Base-by-base conservation (phyloP, 2,329 filamentous ascomycete genomes). In the Aspergillaceae sp. region DNA sequence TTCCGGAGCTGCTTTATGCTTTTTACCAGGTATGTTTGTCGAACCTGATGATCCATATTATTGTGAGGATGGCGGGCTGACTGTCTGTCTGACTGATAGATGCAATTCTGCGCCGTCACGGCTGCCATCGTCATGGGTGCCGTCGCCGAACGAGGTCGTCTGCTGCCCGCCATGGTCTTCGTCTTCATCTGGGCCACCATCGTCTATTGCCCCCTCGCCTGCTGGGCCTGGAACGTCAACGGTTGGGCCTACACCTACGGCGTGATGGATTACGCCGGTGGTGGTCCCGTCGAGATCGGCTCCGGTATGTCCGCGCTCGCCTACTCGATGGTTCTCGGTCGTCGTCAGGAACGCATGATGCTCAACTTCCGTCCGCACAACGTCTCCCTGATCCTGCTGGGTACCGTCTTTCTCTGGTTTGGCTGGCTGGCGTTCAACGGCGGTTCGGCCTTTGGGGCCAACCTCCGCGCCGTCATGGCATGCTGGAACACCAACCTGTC, bases 341-440 rank as follows among this genome's bases (percentile, higher is more conserved):
- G 89, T 62, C 88, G 92, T 56, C 92, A 96, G 74, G 91, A 97
- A 75, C 92, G 89, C 75, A 96, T 97, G 89, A 96, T 97, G 87
- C 81, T 96, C 71, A 97, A 97, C 79, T 97, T 97, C 80, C 87
- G 92, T 56, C 92, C 92, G 11, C 92, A 98, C 77, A 98, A 98
- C 74, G 92, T 97, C 56, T 95, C 90, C 4, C 80, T 97, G 62
- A 95, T 98, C 71, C 90, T 92, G 1, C 84, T 97, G 58, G 92
- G 92, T 52, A 97, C 92, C 3, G 80, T 95, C 54, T 80, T 98
- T 59, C 87, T 98, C 47, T 97, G 90, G 90, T 97, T 97, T 62
- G 92, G 92, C 62, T 98, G 92, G 92, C 77, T 98, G 54, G 92
- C 90, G 46, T 98, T 98, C 81, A 98, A 98, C 76, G 92, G 91